phyloP scores from a whole-genome alignment of 257 asterid species.

The Anisodus tanguticus region DNA sequence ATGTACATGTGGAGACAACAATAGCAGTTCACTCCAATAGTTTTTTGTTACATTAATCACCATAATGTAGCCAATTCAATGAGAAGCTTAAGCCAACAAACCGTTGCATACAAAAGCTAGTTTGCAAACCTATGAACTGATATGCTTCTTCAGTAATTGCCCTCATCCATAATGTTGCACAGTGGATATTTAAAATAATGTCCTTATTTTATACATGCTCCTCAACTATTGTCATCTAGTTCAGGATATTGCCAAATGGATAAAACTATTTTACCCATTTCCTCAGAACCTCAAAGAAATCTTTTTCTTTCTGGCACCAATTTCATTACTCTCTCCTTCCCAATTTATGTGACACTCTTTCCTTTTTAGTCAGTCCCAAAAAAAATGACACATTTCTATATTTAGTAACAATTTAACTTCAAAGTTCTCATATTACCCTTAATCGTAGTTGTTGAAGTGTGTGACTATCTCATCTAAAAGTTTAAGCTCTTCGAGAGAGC shows the following conservation, averaged over 20 bases:
- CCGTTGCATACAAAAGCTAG: not conserved
- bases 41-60: not conserved
- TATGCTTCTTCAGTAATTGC: not conserved
- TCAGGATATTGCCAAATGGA: not conserved
- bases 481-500: no score
- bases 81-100: not conserved
- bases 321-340: not conserved
- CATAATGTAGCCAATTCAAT: not conserved
- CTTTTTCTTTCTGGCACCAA: not conserved
- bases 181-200: not conserved
- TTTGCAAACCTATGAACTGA: not conserved
- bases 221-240: not conserved
- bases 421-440: no score
- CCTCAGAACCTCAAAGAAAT: not conserved
- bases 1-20: not conserved
- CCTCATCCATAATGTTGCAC: not conserved
- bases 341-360: no score
- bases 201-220: not conserved
- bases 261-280: not conserved
- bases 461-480: no score
- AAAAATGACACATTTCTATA: no score
- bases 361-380: no score
- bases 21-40: not conserved
- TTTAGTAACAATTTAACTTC: no score
- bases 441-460: no score